Percentiles rank a stretch among this genome's conserved stretches.
Conservation (phyloP, 192 early-diverging fungal genomes). For the Paraglomus brasilianum region DNA sequence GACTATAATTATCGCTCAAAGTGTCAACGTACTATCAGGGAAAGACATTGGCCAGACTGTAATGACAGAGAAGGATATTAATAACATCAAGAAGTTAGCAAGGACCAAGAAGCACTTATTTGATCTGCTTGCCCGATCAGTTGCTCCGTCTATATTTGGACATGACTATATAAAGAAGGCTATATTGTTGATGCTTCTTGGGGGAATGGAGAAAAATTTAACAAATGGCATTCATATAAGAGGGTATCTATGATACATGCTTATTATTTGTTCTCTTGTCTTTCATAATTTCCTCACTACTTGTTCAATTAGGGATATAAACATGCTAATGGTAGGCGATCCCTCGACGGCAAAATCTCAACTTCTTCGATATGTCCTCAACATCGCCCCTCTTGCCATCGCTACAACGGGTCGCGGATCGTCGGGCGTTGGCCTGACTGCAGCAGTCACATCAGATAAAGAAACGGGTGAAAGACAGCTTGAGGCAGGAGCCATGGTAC, state of each 20-base stretch:
- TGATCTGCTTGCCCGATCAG: constrained; percentile 77
- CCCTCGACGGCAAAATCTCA: constrained; percentile 99
- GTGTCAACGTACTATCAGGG: constrained; percentile 70
- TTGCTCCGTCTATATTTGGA: constrained; percentile 89
- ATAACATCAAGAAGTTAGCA: constrained; percentile 78
- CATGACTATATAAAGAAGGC: constrained; percentile 97
- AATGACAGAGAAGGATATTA: constrained; percentile 83
- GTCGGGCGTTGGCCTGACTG: constrained; percentile 96
- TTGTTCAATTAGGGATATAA: constrained; percentile 79
- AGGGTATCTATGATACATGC: constrained; percentile 51
- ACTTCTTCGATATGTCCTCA: constrained; percentile 91
- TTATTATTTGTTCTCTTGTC: background rate
- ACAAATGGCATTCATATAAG: constrained; percentile 93
- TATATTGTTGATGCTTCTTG: constrained; percentile 83
- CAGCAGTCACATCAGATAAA: constrained; percentile 92
- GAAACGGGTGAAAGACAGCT: constrained; percentile 91
- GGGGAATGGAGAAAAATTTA: constrained; percentile 93
- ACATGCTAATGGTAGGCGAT: constrained; percentile 98
- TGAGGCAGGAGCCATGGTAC: constrained; percentile 98
- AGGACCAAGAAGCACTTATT: constrained; percentile 68
- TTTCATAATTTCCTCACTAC: constrained; percentile 20
- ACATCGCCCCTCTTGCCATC: constrained; percentile 93
- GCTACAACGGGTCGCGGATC: constrained; percentile 96
- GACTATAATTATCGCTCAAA: constrained; percentile 86
- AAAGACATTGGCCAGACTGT: constrained; percentile 66